Percentiles rank a stretch among this genome's conserved stretches.
These are phyloP conservation scores for Pleurotus pulmonarius DNA, from an alignment of 768 basidiomycete genomes.

Conservation along the genomic window DNA sequence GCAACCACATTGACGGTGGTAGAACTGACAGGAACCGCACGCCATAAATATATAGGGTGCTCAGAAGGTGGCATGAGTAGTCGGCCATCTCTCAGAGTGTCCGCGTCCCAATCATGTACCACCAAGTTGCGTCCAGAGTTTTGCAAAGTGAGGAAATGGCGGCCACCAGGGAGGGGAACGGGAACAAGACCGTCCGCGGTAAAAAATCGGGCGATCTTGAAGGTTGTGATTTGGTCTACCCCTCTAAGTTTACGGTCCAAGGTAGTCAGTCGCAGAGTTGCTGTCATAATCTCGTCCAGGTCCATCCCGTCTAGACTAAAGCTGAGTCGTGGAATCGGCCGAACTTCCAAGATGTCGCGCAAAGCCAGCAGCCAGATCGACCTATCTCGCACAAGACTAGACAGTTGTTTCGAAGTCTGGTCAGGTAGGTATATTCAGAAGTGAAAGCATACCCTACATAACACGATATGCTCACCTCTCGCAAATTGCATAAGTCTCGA, in stretches of 20 bases:
- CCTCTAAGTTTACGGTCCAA: background rate
- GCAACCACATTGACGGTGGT: background rate
- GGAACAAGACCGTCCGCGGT: background rate
- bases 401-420: background rate
- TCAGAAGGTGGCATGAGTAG: background rate
- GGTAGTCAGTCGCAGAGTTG: background rate
- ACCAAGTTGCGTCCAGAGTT: background rate
- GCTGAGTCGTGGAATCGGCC: background rate
- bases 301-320: background rate
- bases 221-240: no score
- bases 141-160: background rate
- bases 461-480: background rate
- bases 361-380: background rate
- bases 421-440: background rate
- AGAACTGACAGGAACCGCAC: background rate
- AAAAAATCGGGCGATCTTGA: background rate
- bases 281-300: background rate
- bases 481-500: background rate
- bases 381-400: background rate
- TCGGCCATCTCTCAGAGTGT: no score
- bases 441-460: background rate
- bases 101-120: background rate
- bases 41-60: background rate
- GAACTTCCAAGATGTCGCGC: background rate
- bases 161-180: background rate